These are phyloP conservation scores for Arthrobotrys sphaeroides DNA, from an alignment of 2,329 filamentous ascomycete genomes.

Conservation along the genomic window DNA sequence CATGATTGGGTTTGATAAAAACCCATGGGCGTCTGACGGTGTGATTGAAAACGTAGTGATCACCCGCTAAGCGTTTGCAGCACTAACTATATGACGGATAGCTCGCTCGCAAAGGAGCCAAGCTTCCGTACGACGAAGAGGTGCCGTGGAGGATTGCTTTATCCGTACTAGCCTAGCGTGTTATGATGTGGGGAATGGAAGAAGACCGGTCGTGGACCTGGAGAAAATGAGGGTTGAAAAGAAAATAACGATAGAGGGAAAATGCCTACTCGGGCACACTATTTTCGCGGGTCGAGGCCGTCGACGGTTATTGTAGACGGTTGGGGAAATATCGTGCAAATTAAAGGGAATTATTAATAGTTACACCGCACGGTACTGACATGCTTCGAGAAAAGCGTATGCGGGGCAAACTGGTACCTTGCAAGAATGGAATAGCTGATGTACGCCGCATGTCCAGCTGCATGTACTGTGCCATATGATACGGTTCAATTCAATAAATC, in stretches of 20 bases:
- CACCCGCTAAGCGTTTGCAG: conserved; percentile 43
- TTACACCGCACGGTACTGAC: conserved; percentile 45
- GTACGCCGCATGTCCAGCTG: conserved; percentile 1
- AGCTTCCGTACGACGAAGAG: conserved; percentile 30
- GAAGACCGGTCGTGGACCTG: conserved; percentile 38
- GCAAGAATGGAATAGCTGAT: conserved; percentile 37
- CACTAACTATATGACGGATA: conserved; percentile 49
- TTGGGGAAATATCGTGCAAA: conserved; percentile 13
- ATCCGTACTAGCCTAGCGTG: conserved; percentile 21
- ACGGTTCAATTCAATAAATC: background rate
- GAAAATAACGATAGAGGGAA: conserved; percentile 6
- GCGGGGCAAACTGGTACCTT: conserved; percentile 36
- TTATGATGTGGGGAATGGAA: conserved; percentile 46
- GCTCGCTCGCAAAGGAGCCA: conserved; percentile 39
- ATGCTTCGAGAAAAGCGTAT: conserved; percentile 40
- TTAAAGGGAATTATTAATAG: conserved; percentile 25
- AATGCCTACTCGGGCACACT: background rate
- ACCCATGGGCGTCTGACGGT: conserved; percentile 13
- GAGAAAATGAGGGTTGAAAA: conserved; percentile 3
- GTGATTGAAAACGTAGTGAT: conserved; percentile 44
- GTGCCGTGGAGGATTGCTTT: conserved; percentile 37
- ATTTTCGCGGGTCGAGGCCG: background rate
- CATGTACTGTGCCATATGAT: conserved; percentile 30
- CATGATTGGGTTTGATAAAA: conserved; percentile 25
- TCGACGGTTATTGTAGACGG: background rate